Percentiles rank a stretch among this genome's conserved stretches.
These are phyloP conservation scores for Aspergillus sparsus DNA, from an alignment of 495 filamentous ascomycete species.

Conservation along the genomic window DNA sequence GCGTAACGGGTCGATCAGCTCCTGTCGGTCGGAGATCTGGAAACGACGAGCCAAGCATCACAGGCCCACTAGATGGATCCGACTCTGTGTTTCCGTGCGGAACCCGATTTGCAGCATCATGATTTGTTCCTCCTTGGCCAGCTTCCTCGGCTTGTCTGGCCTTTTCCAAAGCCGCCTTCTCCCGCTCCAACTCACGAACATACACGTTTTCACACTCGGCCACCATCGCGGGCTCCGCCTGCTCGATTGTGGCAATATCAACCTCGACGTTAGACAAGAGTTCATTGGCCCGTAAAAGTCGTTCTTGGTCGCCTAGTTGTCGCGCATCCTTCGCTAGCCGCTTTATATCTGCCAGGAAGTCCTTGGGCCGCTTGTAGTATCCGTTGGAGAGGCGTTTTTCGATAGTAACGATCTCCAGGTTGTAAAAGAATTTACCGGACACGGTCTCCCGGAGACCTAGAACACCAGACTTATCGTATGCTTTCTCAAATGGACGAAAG, in stretches of 20 bases:
- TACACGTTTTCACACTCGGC: conserved; percentile 74
- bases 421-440: conserved; percentile 86
- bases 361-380: conserved; percentile 84
- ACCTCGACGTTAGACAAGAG: conserved; percentile 89
- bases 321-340: conserved; percentile 80
- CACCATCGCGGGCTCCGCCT: conserved; percentile 61
- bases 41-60: conserved; percentile 61
- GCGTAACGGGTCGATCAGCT: conserved; percentile 52
- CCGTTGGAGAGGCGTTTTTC: conserved; percentile 94
- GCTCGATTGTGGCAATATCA: conserved; percentile 71
- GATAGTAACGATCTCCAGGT: conserved; percentile 88
- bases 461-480: conserved; percentile 71
- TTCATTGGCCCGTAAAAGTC: conserved; percentile 82
- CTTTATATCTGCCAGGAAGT: conserved; percentile 85
- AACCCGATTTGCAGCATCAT: conserved; percentile 37
- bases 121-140: conserved; percentile 30
- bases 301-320: conserved; percentile 70
- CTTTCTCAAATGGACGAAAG: conserved; percentile 72
- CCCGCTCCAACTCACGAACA: conserved; percentile 68
- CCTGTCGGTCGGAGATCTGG: conserved; percentile 38
- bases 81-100: conserved; percentile 49
- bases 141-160: conserved; percentile 53
- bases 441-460: conserved; percentile 66
- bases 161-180: conserved; percentile 64
- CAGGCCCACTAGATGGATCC: conserved; percentile 53